Evolutionary conservation across 2,329 filamentous ascomycete species (phyloP), one percentile per base, ranked within the genome.

Genomic region (Scleromitrula shiraiana): DNA sequence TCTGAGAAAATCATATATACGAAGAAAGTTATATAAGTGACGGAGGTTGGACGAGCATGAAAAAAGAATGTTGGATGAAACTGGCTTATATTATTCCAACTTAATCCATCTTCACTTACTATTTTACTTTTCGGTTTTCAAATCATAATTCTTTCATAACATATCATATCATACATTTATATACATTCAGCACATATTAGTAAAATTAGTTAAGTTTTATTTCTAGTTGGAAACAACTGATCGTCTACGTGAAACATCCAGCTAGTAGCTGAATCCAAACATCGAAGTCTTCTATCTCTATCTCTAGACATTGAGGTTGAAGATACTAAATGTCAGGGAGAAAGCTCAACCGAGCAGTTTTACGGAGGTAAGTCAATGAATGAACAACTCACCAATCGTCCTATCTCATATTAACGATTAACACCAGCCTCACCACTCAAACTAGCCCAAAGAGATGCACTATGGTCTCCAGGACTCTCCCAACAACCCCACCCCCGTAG

Each of bases 401-500:
- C n/a, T n/a, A n/a, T n/a, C 12, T 35, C 15, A 10, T n/a, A 35
- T n/a, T n/a, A 35, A 17, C 32, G 17, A 17, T n/a, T 35, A 3
- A n/a, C 19, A 17, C 33, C 33, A n/a, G 19, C 33, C 2, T 17
- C 33, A 9, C 33, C 29, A 6, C 29, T 15, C 29, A 32, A 32
- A 32, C 7, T 15, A 12, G 6, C 7, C 10, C 35, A 46, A 20
- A 46, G 23, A 23, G 44, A 41, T 15, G 15, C 15, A 26, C 30
- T 47, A 26, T 47, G 44, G 44, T 47, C 44, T 4, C 44, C 44
- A 10, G 27, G 27, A 5, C 38, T 41, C 14, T 47, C 44, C 24
- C 35, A 26, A 20, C 44, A 47, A n/a, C 15, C 44, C 44, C 6
- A 41, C 44, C n/a, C 44, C 44, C 23, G 15, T 24, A 12, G 37